Conservation (phyloP, 345 rosid genomes). For the Populus alba region DNA sequence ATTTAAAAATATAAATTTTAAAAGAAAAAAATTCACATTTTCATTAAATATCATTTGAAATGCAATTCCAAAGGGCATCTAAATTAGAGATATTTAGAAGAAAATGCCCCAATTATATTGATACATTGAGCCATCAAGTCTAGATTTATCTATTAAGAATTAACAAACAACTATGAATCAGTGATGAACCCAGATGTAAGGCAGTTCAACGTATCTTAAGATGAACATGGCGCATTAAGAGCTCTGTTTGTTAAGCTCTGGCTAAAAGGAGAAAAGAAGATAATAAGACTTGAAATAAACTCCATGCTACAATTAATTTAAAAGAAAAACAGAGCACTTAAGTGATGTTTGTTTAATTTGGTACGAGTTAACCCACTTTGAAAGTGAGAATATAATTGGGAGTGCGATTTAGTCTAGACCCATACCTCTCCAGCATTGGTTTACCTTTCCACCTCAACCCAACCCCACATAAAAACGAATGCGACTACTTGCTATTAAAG, state of each 20-base stretch:
- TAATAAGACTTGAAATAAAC: background rate
- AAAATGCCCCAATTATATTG: no score
- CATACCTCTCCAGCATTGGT: conserved; percentile 23
- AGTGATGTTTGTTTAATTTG: conserved; percentile 17
- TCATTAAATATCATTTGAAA: no score
- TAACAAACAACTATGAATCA: background rate
- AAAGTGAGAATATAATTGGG: conserved; percentile 22
- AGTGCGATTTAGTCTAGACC: conserved; percentile 19
- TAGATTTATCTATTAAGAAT: no score
- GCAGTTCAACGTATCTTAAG: no score
- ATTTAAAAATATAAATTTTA: no score
- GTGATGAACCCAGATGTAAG: background rate
- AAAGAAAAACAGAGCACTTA: conserved; percentile 32
- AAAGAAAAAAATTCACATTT: no score
- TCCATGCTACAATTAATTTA: conserved; percentile 21
- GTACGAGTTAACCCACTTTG: conserved; percentile 18
- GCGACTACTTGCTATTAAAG: background rate
- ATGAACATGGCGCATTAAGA: background rate
- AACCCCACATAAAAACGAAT: background rate
- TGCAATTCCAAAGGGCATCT: rapidly evolving
- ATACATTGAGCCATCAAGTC: no score
- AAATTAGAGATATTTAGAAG: no score
- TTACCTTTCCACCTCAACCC: conserved; percentile 23
- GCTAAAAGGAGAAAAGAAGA: background rate
- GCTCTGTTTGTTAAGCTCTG: background rate